Conservation (phyloP, 2,329 filamentous ascomycete species). For the Pseudogymnoascus sp. region DNA sequence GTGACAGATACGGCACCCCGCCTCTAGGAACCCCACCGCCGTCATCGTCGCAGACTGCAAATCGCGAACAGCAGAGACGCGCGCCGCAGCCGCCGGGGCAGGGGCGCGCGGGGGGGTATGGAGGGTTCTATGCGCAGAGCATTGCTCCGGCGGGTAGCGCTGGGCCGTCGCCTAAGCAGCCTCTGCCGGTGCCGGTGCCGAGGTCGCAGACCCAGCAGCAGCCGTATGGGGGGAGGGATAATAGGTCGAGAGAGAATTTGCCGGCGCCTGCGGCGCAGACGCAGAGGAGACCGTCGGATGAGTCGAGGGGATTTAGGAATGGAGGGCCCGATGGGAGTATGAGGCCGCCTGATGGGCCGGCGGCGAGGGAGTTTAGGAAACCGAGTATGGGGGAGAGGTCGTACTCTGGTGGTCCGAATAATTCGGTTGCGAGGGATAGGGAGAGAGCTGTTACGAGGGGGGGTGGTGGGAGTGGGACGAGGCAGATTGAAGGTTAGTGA, state of each 20-base stretch:
- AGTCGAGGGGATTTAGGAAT: background rate
- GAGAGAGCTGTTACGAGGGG: conserved; percentile 6
- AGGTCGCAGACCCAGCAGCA: background rate
- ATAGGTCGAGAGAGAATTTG: conserved; percentile 7
- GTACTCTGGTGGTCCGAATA: background rate
- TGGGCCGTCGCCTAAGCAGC: background rate
- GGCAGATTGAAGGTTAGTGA: conserved; percentile 13
- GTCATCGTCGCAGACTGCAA: conserved; percentile 18
- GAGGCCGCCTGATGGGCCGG: background rate
- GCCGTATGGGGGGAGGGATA: background rate
- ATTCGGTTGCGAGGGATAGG: background rate
- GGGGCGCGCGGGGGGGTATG: conserved; percentile 9
- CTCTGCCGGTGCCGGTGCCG: background rate
- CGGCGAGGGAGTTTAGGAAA: background rate
- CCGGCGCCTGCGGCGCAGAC: background rate
- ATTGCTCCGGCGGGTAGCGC: background rate
- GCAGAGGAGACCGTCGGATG: background rate
- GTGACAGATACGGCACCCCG: conserved; percentile 23
- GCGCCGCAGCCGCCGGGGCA: conserved; percentile 7
- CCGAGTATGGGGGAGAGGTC: conserved; percentile 3
- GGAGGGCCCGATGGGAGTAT: background rate
- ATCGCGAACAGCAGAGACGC: conserved; percentile 22
- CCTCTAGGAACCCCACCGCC: conserved; percentile 16
- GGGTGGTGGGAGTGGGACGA: conserved; percentile 12
- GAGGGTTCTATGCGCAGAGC: conserved; percentile 11